These are phyloP conservation scores for Aschersonia sp. DNA, from an alignment of 2,329 filamentous ascomycete genomes.

Conservation along the genomic window DNA sequence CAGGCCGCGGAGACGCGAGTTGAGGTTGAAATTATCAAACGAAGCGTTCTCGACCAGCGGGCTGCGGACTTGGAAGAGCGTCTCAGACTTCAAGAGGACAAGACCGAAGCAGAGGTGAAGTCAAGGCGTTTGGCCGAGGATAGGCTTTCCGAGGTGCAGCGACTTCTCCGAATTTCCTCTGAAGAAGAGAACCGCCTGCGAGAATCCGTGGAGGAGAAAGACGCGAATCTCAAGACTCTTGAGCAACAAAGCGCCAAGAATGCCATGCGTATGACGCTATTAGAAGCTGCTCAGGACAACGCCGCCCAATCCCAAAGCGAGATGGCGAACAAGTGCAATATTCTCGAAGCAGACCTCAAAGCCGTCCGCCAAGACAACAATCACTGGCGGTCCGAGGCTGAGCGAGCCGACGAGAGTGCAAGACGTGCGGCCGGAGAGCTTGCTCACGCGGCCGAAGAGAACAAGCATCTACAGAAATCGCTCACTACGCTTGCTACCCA, in stretches of 20 bases:
- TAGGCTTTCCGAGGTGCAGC: slow-evolving; percentile 56
- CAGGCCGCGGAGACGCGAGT: slow-evolving; percentile 43
- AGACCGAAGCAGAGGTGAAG: slow-evolving; percentile 48
- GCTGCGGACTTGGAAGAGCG: slow-evolving; percentile 56
- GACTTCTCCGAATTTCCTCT: slow-evolving; percentile 51
- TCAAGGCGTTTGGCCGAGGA: slow-evolving; percentile 56
- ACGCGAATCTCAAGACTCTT: slow-evolving; percentile 46
- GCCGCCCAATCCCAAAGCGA: slow-evolving; percentile 38
- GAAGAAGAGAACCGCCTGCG: slow-evolving; percentile 58
- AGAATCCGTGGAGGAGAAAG: slow-evolving; percentile 51
- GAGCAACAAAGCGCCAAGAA: slow-evolving; percentile 41
- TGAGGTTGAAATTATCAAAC: slow-evolving; percentile 46
- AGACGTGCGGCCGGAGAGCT: slow-evolving; percentile 35
- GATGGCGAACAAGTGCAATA: slow-evolving; percentile 38
- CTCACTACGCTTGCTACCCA: slow-evolving; percentile 63
- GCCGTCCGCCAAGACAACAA: slow-evolving; percentile 40
- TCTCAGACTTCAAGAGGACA: slow-evolving; percentile 46
- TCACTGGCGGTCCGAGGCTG: slow-evolving; percentile 48
- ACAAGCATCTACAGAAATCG: slow-evolving; percentile 59
- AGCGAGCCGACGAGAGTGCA: slow-evolving; percentile 37
- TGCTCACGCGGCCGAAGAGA: slow-evolving; percentile 36
- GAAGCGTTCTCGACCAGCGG: slow-evolving; percentile 42
- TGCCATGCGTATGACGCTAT: slow-evolving; percentile 46
- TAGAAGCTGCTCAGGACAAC: slow-evolving; percentile 52
- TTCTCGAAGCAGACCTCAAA: slow-evolving; percentile 38